Evolutionary conservation across 306 rosid species (phyloP).

Genomic region (Cajanus cajan): DNA sequence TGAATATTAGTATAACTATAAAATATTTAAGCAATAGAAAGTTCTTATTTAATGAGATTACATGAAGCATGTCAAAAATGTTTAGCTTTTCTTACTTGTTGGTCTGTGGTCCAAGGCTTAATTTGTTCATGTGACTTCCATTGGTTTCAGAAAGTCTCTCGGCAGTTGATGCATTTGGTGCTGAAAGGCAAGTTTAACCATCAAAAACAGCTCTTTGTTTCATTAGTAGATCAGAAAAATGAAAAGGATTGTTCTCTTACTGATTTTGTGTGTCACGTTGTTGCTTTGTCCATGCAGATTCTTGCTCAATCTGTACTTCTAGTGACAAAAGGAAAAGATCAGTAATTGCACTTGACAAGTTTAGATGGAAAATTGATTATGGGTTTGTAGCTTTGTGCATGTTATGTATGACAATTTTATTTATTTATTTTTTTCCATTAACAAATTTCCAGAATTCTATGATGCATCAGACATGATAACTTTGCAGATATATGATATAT

Average conservation of each 20-base stretch:
- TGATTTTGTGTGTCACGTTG: constrained; percentile 54
- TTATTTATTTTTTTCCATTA: background rate
- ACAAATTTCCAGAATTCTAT: background rate
- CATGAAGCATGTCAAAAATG: constrained; percentile 12
- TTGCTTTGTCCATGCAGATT: constrained; percentile 77
- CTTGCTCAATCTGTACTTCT: constrained; percentile 98
- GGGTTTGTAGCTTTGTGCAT: background rate
- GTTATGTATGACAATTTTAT: constrained; percentile 4
- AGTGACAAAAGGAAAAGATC: constrained; percentile 30
- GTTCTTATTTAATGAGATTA: constrained; percentile 1
- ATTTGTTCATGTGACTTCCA: constrained; percentile 63
- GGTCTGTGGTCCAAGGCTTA: constrained; percentile 63
- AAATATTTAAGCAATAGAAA: background rate
- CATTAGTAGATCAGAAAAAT: background rate
- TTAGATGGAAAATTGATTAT: constrained; percentile 4
- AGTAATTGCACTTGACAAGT: constrained; percentile 33
- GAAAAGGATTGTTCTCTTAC: constrained; percentile 44
- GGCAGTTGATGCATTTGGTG: constrained; percentile 42
- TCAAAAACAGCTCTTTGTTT: constrained; percentile 20
- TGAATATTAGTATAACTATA: constrained; percentile 14
- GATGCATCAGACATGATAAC: background rate
- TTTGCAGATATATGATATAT: background rate
- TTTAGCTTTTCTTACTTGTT: constrained; percentile 58
- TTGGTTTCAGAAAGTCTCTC: constrained; percentile 68
- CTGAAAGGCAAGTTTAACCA: constrained; percentile 16